Base-by-base conservation (phyloP, 768 basidiomycete species). In the Porphyrellus cyaneotinctus region DNA sequence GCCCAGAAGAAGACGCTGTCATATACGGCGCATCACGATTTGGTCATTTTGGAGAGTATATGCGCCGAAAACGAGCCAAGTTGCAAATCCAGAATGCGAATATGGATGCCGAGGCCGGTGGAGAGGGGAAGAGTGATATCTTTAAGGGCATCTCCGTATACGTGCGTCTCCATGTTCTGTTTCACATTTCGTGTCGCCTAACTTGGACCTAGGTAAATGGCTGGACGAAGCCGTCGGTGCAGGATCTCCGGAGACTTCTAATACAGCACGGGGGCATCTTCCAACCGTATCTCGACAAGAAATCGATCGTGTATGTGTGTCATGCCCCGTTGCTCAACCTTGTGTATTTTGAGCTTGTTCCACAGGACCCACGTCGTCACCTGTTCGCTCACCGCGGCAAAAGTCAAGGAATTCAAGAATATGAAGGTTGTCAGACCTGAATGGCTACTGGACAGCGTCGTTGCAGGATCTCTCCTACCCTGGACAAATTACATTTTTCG, bases 371-470 rank as follows among this genome's bases (percentile, higher is more conserved):
- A 97, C 66, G 86, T 99, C 60, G 75, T 99, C 45, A 95, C 97
- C 4, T 88, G 87, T 58, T 88, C 90, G 30, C 78, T 99, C 39
- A 97, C 95, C 0, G 87, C 91, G 0, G 83, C 85, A 37, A 99
- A 98, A 71, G 79, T 92, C 39, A 81, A 81, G 20, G 93, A 95
- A 61, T 97, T 94, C 69, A 80, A 86, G 67, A 69, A 86, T 37
- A 88, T 95, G 87, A 97, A 94, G 66, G 87, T 98, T 15, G 93
- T 88, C 35, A 76, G 75, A 42, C 92, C 94, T 0, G 85, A 85
- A 52, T 99, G 97, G 97, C 76, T 99, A 12, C 74, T 85, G 12
- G 81, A 93, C 30, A 95, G 91, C 58, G 81, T 79, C n/a, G 72
- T 82, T 49, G 78, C 76, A 3, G 84, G 83, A 0, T 63, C 68